Evolutionary conservation across 352 stramenopile species (phyloP).

Genomic region (Phytophthora constricta): DNA sequence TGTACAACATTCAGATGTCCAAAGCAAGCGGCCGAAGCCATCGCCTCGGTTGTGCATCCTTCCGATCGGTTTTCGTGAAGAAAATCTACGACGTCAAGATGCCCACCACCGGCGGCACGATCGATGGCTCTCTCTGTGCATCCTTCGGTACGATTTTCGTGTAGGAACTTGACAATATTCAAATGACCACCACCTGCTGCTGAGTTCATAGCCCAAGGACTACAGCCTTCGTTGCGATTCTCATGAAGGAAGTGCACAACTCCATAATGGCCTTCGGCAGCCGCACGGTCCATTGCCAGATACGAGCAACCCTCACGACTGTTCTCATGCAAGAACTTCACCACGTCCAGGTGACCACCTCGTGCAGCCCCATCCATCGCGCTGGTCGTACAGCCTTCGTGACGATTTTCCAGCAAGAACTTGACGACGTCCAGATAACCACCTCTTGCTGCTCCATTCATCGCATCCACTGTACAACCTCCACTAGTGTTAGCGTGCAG

Average conservation of each 20-base stretch:
- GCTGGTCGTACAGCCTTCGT: conserved; percentile 35
- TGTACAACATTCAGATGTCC: conserved; percentile 37
- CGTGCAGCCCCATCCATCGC: conserved; percentile 39
- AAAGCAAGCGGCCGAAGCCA: conserved; percentile 38
- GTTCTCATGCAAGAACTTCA: conserved; percentile 39
- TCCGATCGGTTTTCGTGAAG: conserved; percentile 24
- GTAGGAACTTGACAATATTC: conserved; percentile 40
- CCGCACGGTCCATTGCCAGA: conserved; percentile 37
- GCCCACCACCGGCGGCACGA: conserved; percentile 23
- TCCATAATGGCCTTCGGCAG: conserved; percentile 31
- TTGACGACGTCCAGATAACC: conserved; percentile 41
- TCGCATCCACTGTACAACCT: conserved; percentile 33
- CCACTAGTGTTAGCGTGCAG: conserved; percentile 32
- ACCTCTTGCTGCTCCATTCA: conserved; percentile 33
- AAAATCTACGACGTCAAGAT: conserved; percentile 26
- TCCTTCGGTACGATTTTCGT: conserved; percentile 34
- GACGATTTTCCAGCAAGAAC: conserved; percentile 48
- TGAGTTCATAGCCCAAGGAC: conserved; percentile 34
- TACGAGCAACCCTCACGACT: conserved; percentile 35
- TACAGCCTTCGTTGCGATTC: conserved; percentile 33
- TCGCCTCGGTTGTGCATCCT: conserved; percentile 30
- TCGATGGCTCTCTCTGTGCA: conserved; percentile 40
- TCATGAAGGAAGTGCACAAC: conserved; percentile 36
- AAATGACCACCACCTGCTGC: conserved; percentile 41
- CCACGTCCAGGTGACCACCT: conserved; percentile 33